Base-by-base conservation (phyloP, 768 basidiomycete species). In the Leccinum variicolor region DNA sequence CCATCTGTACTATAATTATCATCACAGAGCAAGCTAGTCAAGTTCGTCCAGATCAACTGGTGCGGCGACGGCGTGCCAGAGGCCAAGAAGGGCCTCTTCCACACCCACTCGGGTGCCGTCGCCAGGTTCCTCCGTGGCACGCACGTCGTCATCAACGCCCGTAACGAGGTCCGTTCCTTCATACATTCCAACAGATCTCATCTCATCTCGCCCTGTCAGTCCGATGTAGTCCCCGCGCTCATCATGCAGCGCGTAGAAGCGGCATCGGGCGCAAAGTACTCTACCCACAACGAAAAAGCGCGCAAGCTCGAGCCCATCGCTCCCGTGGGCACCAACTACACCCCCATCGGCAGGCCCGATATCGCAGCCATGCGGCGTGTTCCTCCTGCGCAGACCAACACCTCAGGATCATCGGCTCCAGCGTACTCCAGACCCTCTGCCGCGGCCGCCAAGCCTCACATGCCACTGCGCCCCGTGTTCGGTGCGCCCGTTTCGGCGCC, bases 21-120 rank as follows among this genome's bases (percentile, higher is more conserved):
- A 26, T 26, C 14, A 26, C 64, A 96, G 90, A 92, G 83, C 67
- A 79, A 87, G 59, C 81, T 98, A 2, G 79, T 87, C 47, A 98
- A 97, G 76, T 92, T 95, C 60, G 93, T 98, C 15, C 91, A 96
- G 68, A 89, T 98, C 73, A 92, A 94, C 66, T 97, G 96, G 95
- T 94, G 93, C 64, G 96, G 96, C 46, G 95, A 96, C 67, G 96
- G 96, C 57, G 96, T 98, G 1, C 96, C 96, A 13, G 92, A 87
- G 70, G 79, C 80, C 19, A 89, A 91, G 74, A 98, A 98, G 71
- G 96, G 96, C 8, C 79, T 97, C 23, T 96, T 96, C 76, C 88
- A 92, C 67, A 87, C 85, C 8, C 95, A 98, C 71, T 84, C 93
- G 7, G 81, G 82, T 47, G 81, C 92, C 2, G 89, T 98, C 9